Evolutionary conservation across 2,329 filamentous ascomycete genomes (phyloP).

Genomic region (Chaetothyriales sp.): DNA sequence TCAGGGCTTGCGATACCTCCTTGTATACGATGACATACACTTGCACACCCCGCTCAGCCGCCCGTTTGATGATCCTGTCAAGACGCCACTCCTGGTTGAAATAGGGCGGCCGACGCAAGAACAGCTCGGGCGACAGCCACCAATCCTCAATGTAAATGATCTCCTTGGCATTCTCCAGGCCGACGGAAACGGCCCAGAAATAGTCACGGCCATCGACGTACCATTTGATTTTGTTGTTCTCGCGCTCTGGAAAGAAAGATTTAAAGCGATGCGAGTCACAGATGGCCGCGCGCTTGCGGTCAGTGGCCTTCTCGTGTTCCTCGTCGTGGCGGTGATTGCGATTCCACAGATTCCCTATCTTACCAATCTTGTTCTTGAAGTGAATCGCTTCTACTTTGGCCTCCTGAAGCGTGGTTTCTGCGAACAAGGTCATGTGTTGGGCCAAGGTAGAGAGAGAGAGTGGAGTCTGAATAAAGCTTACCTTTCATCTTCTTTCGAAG

Average conservation of each 20-base stretch:
- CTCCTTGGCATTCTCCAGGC: slow-evolving; percentile 79
- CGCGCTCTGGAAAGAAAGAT: slow-evolving; percentile 79
- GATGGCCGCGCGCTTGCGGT: slow-evolving; percentile 62
- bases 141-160: slow-evolving; percentile 93
- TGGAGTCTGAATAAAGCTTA: slow-evolving; percentile 1
- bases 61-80: slow-evolving; percentile 74
- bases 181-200: slow-evolving; percentile 83
- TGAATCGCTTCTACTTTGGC: slow-evolving; percentile 42
- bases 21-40: slow-evolving; percentile 91
- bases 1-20: slow-evolving; percentile 66
- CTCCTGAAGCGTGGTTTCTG: slow-evolving; percentile 27
- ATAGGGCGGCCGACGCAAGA: slow-evolving; percentile 70
- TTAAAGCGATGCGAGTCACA: slow-evolving; percentile 65
- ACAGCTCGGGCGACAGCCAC: slow-evolving; percentile 68
- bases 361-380: slow-evolving; percentile 49
- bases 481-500: slow-evolving; percentile 18
- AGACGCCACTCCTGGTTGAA: slow-evolving; percentile 74
- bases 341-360: slow-evolving; percentile 60
- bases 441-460: not conserved
- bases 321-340: slow-evolving; percentile 86
- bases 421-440: slow-evolving; percentile 4
- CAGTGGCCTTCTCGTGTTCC: slow-evolving; percentile 71
- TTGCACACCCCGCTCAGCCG: slow-evolving; percentile 83
- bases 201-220: slow-evolving; percentile 94
- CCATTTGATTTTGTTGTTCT: slow-evolving; percentile 86